Conservation (phyloP, 768 basidiomycete species). For the Tricholoma saponaceum region DNA sequence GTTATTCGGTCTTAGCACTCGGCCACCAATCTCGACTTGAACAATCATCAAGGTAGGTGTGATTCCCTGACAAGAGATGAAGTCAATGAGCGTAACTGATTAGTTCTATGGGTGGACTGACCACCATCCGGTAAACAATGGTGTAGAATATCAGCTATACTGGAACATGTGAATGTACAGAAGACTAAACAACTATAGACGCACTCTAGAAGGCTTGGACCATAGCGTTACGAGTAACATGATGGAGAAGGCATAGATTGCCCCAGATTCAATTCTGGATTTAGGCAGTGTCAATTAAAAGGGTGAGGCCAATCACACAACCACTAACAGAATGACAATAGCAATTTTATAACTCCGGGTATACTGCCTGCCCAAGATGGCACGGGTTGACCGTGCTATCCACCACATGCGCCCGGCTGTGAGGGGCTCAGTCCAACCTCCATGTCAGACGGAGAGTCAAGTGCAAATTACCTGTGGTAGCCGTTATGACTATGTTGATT, state of each 20-base stretch:
- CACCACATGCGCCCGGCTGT: conserved; percentile 7
- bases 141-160: not conserved
- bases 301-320: not conserved
- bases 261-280: not conserved
- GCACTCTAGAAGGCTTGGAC: not conserved
- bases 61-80: conserved; percentile 18
- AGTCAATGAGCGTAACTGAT: not conserved
- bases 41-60: conserved; percentile 33
- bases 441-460: not conserved
- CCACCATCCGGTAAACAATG: not conserved
- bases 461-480: conserved; percentile 13
- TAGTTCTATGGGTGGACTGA: not conserved
- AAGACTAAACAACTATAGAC: not conserved
- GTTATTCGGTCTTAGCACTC: not conserved
- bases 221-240: not conserved
- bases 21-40: conserved; percentile 24
- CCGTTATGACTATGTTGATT: conserved; percentile 18
- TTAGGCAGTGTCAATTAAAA: not conserved
- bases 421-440: not conserved
- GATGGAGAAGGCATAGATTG: not conserved
- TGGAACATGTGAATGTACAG: not conserved
- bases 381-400: not conserved
- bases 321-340: not conserved
- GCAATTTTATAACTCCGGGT: not conserved
- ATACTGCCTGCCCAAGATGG: not conserved